Percentiles rank a stretch among this genome's conserved stretches.
phyloP scores from a whole-genome alignment of 306 rosid genomes.

The Alnus rubra region DNA sequence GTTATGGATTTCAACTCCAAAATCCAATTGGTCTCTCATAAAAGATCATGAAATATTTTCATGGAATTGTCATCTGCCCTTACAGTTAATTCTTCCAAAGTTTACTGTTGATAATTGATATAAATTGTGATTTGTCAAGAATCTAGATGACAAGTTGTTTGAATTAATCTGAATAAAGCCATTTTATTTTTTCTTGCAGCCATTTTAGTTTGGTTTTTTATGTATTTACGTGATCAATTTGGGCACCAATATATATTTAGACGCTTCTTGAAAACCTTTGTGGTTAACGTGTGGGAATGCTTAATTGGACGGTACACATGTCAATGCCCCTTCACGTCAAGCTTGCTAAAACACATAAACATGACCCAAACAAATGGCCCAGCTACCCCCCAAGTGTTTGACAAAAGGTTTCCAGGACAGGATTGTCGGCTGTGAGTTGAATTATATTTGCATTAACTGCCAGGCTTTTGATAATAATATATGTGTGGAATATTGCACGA shows the following conservation, averaged over 20 bases:
- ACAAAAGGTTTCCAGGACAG: neutral
- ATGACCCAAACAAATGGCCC: neutral
- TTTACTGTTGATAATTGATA: neutral
- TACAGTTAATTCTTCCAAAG: neutral
- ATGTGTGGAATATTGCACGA: neutral
- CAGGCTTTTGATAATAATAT: neutral
- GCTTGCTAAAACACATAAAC: neutral
- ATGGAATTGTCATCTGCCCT: neutral
- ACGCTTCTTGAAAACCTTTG: too few species aligned
- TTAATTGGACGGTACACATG: neutral
- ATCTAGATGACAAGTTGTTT: neutral
- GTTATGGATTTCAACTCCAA: neutral
- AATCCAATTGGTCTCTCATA: constrained; percentile 7
- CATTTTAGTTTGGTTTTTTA: neutral
- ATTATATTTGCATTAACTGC: neutral
- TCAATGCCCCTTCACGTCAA: neutral
- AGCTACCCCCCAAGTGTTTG: neutral
- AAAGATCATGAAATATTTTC: neutral
- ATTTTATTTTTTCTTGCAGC: constrained; percentile 1
- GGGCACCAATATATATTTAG: neutral
- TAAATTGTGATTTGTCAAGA: neutral
- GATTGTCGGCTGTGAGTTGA: neutral
- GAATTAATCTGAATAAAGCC: neutral
- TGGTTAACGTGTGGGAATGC: neutral
- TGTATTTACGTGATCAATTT: neutral